Evolutionary conservation across 306 rosid species (phyloP), one percentile per base, ranked within the genome.

Genomic region (Argentina anserina): DNA sequence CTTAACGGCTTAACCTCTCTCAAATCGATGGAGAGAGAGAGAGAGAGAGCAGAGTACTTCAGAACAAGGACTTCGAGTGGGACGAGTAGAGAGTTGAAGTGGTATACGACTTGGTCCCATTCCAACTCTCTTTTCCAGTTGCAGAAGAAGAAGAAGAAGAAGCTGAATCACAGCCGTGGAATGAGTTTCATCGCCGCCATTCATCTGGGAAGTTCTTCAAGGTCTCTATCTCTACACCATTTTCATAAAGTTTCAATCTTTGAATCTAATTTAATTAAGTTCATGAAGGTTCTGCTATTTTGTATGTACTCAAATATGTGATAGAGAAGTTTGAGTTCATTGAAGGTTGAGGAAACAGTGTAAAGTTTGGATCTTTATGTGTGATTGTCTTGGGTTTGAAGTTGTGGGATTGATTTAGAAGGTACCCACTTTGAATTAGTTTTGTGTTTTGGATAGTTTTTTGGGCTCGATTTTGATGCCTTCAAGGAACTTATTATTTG

Each of bases 161-260:
- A 37, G 23, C 85, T 2, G 94, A 91, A 69, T 89, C 86, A 1
- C 69, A 74, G 42, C 95, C 98, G 1, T 94, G 97, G 97, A 84
- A 77, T 56, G 84, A 76, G 45, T 94, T 94, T 79, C 96, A 91
- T 81, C 72, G 18, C 56, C 97, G 97, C 31, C 98, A 94, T 67
- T 78, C 91, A 71, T 79, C 98, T 21, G 98, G 97, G 0, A 94
- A 81, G 86, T 94, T 94, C 90, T 94, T 94, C 84, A 94, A 91
- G 97, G 96, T 90, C 40, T 39, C 7, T 46, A 69, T 29, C 10
- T 63, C 36, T 33, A 29, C 6, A 45, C 40, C 41, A 52, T 28
- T 36, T 56, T 2, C 9, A 7, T 20, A 17, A 70, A 70, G 33
- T 36, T 33, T 34, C 36, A 28, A 50, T 70, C n/a, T 70, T 52